These are phyloP conservation scores for Lepidium campestre DNA, from an alignment of 441 rosid genomes.

Conservation along the genomic window DNA sequence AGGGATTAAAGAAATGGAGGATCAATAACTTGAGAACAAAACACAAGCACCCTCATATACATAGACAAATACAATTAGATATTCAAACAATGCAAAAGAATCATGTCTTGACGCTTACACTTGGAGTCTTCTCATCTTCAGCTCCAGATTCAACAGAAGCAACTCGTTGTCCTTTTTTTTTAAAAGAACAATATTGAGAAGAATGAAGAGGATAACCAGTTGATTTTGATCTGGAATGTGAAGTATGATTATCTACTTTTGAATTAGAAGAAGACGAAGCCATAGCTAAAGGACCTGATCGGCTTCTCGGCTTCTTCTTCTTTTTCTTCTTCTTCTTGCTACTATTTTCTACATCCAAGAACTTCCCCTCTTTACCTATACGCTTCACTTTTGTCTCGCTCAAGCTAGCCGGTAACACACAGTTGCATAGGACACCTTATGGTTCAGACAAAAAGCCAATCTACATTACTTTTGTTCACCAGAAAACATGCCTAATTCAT, in stretches of 20 bases:
- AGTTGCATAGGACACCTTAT: constrained; percentile 73
- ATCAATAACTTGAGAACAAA: not conserved
- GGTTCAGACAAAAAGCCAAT: not conserved
- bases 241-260: not conserved
- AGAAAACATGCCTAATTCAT: not conserved
- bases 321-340: constrained; percentile 38
- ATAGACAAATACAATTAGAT: not conserved
- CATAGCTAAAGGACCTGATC: constrained; percentile 46
- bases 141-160: constrained; percentile 35
- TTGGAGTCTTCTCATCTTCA: constrained; percentile 25
- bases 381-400: constrained; percentile 59
- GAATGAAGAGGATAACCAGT: constrained; percentile 24
- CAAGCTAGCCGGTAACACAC: constrained; percentile 80
- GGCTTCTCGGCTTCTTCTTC: constrained; percentile 58
- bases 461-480: not conserved
- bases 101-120: constrained; percentile 29
- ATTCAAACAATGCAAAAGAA: not conserved
- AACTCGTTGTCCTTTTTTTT: constrained; percentile 30
- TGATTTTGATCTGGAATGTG: constrained; percentile 15
- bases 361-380: constrained; percentile 39
- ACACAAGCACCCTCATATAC: not conserved
- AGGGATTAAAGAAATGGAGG: not conserved
- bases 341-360: constrained; percentile 35
- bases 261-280: constrained; percentile 32
- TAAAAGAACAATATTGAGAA: constrained; percentile 31